Percentiles rank a stretch among this genome's conserved stretches.
Conservation (phyloP, 1,139 yeast genomes). For the Candida sp. region DNA sequence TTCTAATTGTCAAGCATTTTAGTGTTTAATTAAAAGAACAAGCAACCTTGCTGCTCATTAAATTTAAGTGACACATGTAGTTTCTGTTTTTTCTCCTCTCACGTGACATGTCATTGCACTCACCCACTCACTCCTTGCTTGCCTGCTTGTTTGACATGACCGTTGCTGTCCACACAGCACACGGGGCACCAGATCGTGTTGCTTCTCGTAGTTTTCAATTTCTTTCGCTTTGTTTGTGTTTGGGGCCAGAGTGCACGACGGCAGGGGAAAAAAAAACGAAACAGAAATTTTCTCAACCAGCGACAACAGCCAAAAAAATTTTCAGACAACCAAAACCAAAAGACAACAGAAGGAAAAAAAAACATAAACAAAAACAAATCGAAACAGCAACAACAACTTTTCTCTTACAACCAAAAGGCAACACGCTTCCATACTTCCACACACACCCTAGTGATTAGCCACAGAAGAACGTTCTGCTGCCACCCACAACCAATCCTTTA, state of each 20-base stretch:
- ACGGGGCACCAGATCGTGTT: too few species aligned
- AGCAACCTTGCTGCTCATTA: too few species aligned
- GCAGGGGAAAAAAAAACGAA: not conserved
- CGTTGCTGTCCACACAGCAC: too few species aligned
- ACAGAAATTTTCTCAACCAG: not conserved
- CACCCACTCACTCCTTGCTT: too few species aligned
- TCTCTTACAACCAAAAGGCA: not conserved
- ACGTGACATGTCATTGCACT: too few species aligned
- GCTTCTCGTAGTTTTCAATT: not conserved
- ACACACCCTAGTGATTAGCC: not conserved
- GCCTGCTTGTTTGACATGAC: not conserved
- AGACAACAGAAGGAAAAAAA: not conserved
- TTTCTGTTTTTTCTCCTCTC: too few species aligned
- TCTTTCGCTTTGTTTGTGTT: not conserved
- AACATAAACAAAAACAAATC: slow-evolving; percentile 3
- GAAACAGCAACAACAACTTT: slow-evolving; percentile 1
- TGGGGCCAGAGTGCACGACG: not conserved
- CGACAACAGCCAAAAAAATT: not conserved
- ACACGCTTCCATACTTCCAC: too few species aligned
- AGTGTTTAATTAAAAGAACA: too few species aligned
- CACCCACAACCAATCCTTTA: not conserved
- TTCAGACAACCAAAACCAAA: not conserved
- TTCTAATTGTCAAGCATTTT: too few species aligned
- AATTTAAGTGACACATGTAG: too few species aligned
- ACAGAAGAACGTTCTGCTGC: too few species aligned